A percentile compares a stretch with the other conserved stretches of the same genome.
These are phyloP conservation scores for Blastomyces emzantsi DNA, from an alignment of 2,329 filamentous ascomycete species.

Conservation along the genomic window DNA sequence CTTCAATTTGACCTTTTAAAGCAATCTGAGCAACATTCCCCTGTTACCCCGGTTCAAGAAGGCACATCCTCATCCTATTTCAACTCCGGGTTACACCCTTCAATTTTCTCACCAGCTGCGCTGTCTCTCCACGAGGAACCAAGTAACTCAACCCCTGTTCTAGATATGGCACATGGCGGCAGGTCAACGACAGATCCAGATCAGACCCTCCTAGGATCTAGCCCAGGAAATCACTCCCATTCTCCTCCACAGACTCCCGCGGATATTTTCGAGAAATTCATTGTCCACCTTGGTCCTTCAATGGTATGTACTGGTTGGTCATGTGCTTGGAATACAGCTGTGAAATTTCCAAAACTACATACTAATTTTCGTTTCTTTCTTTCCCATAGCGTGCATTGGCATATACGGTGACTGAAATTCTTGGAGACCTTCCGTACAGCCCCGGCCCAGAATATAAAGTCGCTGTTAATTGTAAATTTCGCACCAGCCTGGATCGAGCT, in stretches of 20 bases:
- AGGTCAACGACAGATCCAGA: neutral
- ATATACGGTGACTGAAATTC: conserved; percentile 77
- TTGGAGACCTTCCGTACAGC: conserved; percentile 78
- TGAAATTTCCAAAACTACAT: conserved; percentile 13
- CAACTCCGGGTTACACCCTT: neutral
- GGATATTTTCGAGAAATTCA: conserved; percentile 89
- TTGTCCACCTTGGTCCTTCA: conserved; percentile 76
- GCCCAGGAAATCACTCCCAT: conserved; percentile 12
- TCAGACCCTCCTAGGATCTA: conserved; percentile 6
- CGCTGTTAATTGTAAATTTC: conserved; percentile 68
- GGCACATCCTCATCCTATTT: conserved; percentile 14
- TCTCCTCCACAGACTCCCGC: conserved; percentile 42
- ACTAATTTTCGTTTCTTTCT: conserved; percentile 12
- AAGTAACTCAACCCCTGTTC: neutral
- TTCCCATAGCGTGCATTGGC: conserved; percentile 66
- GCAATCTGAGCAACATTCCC: conserved; percentile 39
- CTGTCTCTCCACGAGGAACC: neutral
- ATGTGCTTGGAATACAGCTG: conserved; percentile 8
- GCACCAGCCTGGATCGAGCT: conserved; percentile 69
- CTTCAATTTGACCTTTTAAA: conserved; percentile 80
- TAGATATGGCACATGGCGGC: neutral
- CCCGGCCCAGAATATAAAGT: conserved; percentile 59
- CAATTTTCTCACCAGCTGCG: conserved; percentile 12
- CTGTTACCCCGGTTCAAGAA: conserved; percentile 8
- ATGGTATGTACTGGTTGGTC: conserved; percentile 46